phyloP scores from a whole-genome alignment of 805 yeast species.

The Cyberlindnera mycetangii region DNA sequence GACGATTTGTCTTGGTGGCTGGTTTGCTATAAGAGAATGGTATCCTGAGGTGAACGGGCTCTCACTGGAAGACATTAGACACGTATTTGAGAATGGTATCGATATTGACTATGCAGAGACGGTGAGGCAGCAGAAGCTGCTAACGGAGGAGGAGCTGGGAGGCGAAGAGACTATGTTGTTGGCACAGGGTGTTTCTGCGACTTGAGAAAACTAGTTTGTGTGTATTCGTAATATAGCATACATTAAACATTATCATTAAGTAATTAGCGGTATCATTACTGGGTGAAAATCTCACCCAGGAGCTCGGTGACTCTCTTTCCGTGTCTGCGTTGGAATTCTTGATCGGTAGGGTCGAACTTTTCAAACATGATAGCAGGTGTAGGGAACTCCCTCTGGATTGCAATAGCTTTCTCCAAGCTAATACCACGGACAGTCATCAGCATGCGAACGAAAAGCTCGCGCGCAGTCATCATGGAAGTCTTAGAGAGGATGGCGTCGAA shows the following conservation, averaged over 20 bases:
- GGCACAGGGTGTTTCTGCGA: no score
- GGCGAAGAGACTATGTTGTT: no score
- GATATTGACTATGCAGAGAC: constrained; percentile 37
- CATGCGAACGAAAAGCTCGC: constrained; percentile 72
- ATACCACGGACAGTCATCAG: constrained; percentile 79
- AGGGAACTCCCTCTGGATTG: constrained; percentile 64
- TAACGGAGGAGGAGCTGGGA: no score
- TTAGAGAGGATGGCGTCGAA: constrained; percentile 73
- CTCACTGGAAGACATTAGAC: constrained; percentile 40
- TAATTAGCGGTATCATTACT: no score
- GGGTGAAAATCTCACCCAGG: constrained; percentile 17
- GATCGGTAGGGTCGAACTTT: constrained; percentile 36
- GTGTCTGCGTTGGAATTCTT: constrained; percentile 21
- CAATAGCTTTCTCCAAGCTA: constrained; percentile 79
- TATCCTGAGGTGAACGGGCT: constrained; percentile 46
- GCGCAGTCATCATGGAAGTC: constrained; percentile 63
- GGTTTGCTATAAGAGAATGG: constrained; percentile 38
- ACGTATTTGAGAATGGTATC: constrained; percentile 38
- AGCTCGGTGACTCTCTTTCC: constrained; percentile 31
- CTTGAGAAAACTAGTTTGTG: no score
- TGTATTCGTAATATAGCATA: no score
- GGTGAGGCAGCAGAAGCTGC: no score
- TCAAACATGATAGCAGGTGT: constrained; percentile 65
- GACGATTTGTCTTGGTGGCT: constrained; percentile 31
- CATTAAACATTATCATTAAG: no score